Base-by-base conservation (phyloP, 495 filamentous ascomycete species). In the Neurospora sp. region DNA sequence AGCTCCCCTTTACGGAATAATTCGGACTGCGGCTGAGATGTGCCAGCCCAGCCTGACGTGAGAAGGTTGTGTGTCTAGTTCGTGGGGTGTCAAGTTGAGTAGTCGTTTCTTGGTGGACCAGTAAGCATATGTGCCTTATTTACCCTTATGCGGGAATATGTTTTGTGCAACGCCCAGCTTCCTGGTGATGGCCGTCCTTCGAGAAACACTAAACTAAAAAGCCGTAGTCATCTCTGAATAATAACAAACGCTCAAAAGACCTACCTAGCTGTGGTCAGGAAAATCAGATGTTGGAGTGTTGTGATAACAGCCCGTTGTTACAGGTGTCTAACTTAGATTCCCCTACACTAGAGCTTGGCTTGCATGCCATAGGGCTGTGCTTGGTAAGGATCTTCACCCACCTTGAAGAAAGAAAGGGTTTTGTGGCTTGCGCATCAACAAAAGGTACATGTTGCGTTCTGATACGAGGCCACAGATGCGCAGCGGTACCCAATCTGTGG, bases 331-430 rank as follows among this genome's bases (percentile, higher is more conserved):
- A 16, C 22, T 61, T 31, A 16, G 12, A 61, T 61, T 61, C 6
- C 12, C 53, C 22, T 61, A 27, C 12, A 61, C 6, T 22, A 53
- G 8, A 48, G 22, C 20, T 69, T 20, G 61, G 22, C 40, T 40
- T 70, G 72, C 72, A 70, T 40, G 37, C 68, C n/a, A 70, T 73
- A 73, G 72, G 74, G 72, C 74, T 73, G 72, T 42, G 72, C 72
- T 71, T 18, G 72, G 74, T 70, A 75, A 75, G 40, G 72, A 73
- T 73, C 69, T 27, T 73, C 74, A 44, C 69, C 38, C 41, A 35
- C 37, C 12, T 31, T 66, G 27, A 35, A 18, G 53, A 66, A 66
- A 9, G 2, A 37, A 35, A 61, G 53, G 11, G 22, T 61, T 61
- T 61, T 31, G 22, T 61, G 53, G 22, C 12, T 16, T 59, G 4